Evolutionary conservation across 352 stramenopile species (phyloP).

Genomic region (Globisporangium irregulare): DNA sequence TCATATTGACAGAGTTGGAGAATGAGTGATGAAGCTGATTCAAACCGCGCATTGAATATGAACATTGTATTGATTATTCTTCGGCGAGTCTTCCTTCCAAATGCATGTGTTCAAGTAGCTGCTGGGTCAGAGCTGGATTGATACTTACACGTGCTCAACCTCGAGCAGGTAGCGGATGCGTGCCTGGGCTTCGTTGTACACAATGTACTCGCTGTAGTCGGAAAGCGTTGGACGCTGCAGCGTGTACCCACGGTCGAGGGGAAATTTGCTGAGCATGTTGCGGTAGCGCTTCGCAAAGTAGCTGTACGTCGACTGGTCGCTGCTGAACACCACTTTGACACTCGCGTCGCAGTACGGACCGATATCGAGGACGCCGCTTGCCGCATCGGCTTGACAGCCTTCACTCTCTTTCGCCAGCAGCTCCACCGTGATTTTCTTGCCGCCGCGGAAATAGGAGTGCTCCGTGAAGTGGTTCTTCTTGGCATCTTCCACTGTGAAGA

Average conservation of each 20-base stretch:
- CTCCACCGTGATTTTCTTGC: constrained; percentile 41
- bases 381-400: background rate
- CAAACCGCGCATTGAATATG: background rate
- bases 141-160: constrained; percentile 15
- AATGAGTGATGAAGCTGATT: background rate
- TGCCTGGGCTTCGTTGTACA: constrained; percentile 24
- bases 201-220: constrained; percentile 24
- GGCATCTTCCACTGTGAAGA: constrained; percentile 30
- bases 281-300: constrained; percentile 56
- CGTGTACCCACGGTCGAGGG: constrained; percentile 24
- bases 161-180: constrained; percentile 23
- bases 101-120: background rate
- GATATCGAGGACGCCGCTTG: constrained; percentile 5
- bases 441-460: constrained; percentile 24
- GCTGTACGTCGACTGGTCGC: constrained; percentile 19
- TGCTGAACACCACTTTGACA: constrained; percentile 20
- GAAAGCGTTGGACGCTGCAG: constrained; percentile 12
- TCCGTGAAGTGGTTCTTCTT: constrained; percentile 31
- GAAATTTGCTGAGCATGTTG: constrained; percentile 28
- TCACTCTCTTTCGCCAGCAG: constrained; percentile 34
- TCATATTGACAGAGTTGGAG: background rate
- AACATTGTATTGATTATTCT: background rate
- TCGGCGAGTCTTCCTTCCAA: background rate
- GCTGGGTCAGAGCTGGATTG: no score
- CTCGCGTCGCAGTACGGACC: constrained; percentile 26